Conservation (phyloP, 345 rosid species). For the Dipteronia sinensis region DNA sequence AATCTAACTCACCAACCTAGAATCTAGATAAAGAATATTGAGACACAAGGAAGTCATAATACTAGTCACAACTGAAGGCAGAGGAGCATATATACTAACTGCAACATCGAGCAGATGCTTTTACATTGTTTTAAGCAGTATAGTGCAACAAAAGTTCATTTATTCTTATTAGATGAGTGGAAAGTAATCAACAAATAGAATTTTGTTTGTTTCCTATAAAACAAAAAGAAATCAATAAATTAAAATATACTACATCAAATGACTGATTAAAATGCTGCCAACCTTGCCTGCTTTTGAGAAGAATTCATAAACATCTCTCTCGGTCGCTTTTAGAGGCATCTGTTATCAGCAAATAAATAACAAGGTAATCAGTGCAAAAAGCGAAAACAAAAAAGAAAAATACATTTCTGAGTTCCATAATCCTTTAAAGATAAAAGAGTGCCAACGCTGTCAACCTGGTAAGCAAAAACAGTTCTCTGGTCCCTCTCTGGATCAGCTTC, state of each 20-base stretch:
- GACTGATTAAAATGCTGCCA: constrained; percentile 21
- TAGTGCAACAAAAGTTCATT: constrained; percentile 7
- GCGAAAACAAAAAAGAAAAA: not conserved
- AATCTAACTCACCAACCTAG: constrained; percentile 24
- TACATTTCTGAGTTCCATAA: not conserved
- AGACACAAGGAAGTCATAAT: constrained; percentile 36
- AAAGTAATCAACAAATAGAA: not conserved
- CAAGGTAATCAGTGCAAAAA: not conserved
- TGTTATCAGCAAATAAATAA: constrained; percentile 35
- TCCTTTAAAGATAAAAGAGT: constrained; percentile 2
- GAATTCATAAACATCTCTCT: constrained; percentile 92
- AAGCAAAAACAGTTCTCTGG: constrained; percentile 95
- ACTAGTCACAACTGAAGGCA: constrained; percentile 31
- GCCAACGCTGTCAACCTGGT: constrained; percentile 56
- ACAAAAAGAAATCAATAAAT: not conserved
- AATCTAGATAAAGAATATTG: constrained; percentile 26
- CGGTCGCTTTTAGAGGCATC: constrained; percentile 96
- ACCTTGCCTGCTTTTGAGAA: constrained; percentile 98
- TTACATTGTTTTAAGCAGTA: constrained; percentile 16
- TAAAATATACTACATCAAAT: constrained; percentile 12
- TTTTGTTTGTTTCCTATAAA: not conserved
- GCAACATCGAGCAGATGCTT: constrained; percentile 23
- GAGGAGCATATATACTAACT: constrained; percentile 21
- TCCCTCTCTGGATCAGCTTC: constrained; percentile 98
- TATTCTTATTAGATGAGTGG: constrained; percentile 8